Evolutionary conservation across 345 rosid genomes (phyloP).

Genomic region (Xanthoceras sorbifolium): DNA sequence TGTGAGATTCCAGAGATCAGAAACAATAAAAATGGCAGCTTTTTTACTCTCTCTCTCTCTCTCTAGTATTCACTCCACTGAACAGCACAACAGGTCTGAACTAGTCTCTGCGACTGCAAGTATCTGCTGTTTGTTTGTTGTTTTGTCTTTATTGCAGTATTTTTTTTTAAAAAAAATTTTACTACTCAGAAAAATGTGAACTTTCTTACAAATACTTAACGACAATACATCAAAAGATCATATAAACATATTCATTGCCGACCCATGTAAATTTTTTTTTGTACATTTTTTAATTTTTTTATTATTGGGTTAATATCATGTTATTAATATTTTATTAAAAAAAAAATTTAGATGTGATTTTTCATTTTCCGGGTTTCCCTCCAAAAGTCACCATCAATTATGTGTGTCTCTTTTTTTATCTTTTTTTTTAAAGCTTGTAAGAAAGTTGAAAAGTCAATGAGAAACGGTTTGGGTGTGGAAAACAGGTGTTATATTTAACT

Average conservation of each 20-base stretch:
- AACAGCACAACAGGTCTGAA: neutral
- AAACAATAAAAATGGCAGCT: neutral
- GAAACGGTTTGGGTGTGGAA: slow-evolving; percentile 21
- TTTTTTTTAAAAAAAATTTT: neutral
- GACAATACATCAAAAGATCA: too few species aligned
- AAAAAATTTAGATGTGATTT: neutral
- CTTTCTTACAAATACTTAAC: neutral
- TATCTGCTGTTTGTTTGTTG: neutral
- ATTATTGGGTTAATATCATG: neutral
- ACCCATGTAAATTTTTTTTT: too few species aligned
- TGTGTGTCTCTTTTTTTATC: neutral
- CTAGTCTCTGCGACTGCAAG: neutral
- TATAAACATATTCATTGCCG: too few species aligned
- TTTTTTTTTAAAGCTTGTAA: slow-evolving; percentile 8
- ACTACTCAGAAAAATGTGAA: neutral
- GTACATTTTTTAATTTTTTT: too few species aligned
- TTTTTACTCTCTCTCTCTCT: neutral
- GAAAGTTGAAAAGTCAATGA: slow-evolving; percentile 21
- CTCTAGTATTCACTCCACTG: neutral
- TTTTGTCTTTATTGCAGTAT: slow-evolving; percentile 17
- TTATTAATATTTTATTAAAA: neutral
- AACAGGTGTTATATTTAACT: neutral
- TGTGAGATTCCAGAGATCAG: neutral
- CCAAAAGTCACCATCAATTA: slow-evolving; percentile 28
- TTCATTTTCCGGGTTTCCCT: slow-evolving; percentile 29